Evolutionary conservation across 1,284 basidiomycete genomes (phyloP), one percentile per base, ranked within the genome.

Genomic region (Papiliotrema nemorosa): DNA sequence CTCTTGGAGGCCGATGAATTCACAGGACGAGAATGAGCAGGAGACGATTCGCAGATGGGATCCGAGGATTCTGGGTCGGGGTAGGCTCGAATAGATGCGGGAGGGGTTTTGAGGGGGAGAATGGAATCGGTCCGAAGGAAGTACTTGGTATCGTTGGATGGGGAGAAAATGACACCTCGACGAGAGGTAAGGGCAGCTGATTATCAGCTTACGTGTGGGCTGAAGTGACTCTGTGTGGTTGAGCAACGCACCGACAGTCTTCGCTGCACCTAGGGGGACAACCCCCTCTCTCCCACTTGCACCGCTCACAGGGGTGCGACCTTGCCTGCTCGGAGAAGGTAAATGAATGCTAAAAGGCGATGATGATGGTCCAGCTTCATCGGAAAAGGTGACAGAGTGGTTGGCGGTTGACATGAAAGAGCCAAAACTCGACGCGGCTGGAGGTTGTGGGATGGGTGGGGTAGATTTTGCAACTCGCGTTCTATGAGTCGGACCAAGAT

Each of bases 81-180:
- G 41, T 66, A 60, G n/a, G 58, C 54, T 29, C 62, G 52, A 35
- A 64, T 55, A n/a, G 64, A 63, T 6, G 57, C 21, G 16, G 60
- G 61, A 24, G 54, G 52, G 44, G 52, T 10, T 42, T 51, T 39
- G 29, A 38, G 26, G 14, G 62, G 55, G 9, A 64, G 22, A 43
- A 69, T 62, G 3, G 63, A 59, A 26, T 71, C 64, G 44, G 58
- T 47, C 9, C 61, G 57, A 41, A 62, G 46, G 52, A 71, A 73
- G 39, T 62, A 54, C 46, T 67, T 67, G 18, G 65, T 67, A 31
- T 66, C 56, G 47, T 61, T 57, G 5, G 53, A 52, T 5, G 65
- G 63, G 0, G 70, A 69, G 54, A 69, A 73, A 31, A 53, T 59
- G 47, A 73, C 69, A 13, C 48, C 60, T 26, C 65, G 54, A 12